phyloP scores from a whole-genome alignment of 768 basidiomycete genomes.

The Mycena epipterygia region DNA sequence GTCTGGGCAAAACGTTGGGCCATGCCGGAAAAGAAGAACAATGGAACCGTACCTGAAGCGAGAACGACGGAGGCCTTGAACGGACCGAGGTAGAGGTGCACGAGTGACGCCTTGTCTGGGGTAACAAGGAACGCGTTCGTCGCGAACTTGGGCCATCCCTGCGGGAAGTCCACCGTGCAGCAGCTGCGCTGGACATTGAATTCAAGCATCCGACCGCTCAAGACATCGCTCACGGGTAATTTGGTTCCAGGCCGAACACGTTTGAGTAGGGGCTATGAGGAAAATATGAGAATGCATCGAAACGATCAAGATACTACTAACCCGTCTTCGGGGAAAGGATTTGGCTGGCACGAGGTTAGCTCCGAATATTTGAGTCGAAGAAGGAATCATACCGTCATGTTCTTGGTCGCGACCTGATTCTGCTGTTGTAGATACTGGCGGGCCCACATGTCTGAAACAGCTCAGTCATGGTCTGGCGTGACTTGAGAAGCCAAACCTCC shows the following conservation, averaged over 20 bases:
- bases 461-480: neutral
- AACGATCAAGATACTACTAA: constrained; percentile 38
- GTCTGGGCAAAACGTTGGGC: constrained; percentile 34
- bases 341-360: constrained; percentile 44
- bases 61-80: constrained; percentile 50
- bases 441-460: constrained; percentile 65
- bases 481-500: constrained; percentile 44
- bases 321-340: constrained; percentile 68
- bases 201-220: neutral
- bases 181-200: constrained; percentile 39
- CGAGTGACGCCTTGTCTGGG: constrained; percentile 48
- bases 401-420: constrained; percentile 69
- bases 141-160: constrained; percentile 60
- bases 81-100: constrained; percentile 56
- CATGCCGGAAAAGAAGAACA: neutral
- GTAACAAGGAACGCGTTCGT: constrained; percentile 56
- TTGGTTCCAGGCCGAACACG: constrained; percentile 57
- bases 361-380: constrained; percentile 2
- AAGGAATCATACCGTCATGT: constrained; percentile 61
- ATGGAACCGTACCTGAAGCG: constrained; percentile 42
- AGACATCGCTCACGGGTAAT: constrained; percentile 49
- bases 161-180: constrained; percentile 59
- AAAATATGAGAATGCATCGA: neutral
- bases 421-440: constrained; percentile 71
- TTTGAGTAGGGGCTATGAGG: constrained; percentile 51